Conservation (phyloP, 2,329 filamentous ascomycete genomes). For the Raffaelea ambrosiae region DNA sequence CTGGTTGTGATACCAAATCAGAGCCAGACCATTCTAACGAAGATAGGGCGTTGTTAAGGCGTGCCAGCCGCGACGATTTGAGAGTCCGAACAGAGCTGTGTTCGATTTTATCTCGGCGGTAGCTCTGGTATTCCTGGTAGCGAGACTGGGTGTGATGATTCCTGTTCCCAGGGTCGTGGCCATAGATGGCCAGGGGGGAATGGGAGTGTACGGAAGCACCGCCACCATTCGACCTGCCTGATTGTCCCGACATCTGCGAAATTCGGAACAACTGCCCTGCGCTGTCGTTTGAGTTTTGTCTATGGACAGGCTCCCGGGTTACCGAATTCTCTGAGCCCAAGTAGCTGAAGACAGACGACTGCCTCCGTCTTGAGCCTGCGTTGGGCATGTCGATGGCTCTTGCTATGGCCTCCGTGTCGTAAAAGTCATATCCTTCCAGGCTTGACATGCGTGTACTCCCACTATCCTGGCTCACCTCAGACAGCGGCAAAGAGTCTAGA, state of each 20-base stretch:
- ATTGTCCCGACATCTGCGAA: conserved; percentile 39
- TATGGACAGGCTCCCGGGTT: conserved; percentile 19
- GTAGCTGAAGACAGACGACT: conserved; percentile 20
- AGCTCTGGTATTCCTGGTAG: too few relatives aligned
- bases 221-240: too few relatives aligned
- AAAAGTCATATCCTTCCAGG: conserved; percentile 58
- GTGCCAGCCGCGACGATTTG: conserved; percentile 5
- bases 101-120: too few relatives aligned
- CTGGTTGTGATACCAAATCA: not conserved
- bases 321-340: conserved; percentile 19
- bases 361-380: too few relatives aligned
- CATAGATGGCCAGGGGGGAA: not conserved
- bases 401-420: conserved; percentile 47
- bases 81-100: too few relatives aligned
- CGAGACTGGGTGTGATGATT: not conserved
- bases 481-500: conserved; percentile 42
- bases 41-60: conserved; percentile 9
- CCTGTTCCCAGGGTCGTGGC: not conserved
- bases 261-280: conserved; percentile 51
- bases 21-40: conserved; percentile 10
- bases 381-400: conserved; percentile 44
- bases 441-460: conserved; percentile 37
- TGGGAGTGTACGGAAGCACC: too few relatives aligned
- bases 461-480: conserved; percentile 41
- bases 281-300: conserved; percentile 52